Base-by-base conservation (phyloP, 495 filamentous ascomycete genomes). In the Lasiosphaeriaceae sp. region DNA sequence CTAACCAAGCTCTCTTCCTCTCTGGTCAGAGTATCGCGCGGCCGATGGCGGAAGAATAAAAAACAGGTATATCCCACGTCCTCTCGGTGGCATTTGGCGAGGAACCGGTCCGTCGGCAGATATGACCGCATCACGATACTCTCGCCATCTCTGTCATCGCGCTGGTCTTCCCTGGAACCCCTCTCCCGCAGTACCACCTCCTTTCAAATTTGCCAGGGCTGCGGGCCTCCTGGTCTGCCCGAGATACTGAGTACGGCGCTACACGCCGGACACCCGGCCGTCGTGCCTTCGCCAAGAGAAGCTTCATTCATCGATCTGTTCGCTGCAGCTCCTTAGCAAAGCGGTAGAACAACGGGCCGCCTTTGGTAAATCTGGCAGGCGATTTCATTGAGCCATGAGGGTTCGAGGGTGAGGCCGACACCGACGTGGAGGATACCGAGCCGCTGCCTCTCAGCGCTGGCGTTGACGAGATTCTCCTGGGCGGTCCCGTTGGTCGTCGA, bases 1-100 rank as follows among this genome's bases (percentile, higher is more conserved):
- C 60, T 57, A 2, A 69, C 71, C 22, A 74, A 45, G 8, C 58
- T 57, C 47, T 66, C 61, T 23, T 66, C 63, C 0, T 52, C 47
- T 44, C 50, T 47, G 29, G 64, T 69, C 3, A 74, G 21, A 12
- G 68, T 67, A 48, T 73, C 71, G 24, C 59, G 47, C 21, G 71
- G 60, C 6, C 69, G 51, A 47, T 65, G 12, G 6, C 47, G 35
- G 12, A 54, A 55, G 47, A 69, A 74, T 14, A 74, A 37, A 20
- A 51, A 66, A 39, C 71, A 74, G 9, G 69, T 61, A 35, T 59
- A 74, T 6, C 68, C 68, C 14, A 55, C 50, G 19, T 64, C 64
- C 7, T 29, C 31, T 6, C 50, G 63, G 43, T 74, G 71, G 19
- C 71, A 74, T 53, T 74, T 74, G 34, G 65, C 60, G 11, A 72